phyloP scores from a whole-genome alignment of 805 yeast genomes.

The Barnettozyma californica region DNA sequence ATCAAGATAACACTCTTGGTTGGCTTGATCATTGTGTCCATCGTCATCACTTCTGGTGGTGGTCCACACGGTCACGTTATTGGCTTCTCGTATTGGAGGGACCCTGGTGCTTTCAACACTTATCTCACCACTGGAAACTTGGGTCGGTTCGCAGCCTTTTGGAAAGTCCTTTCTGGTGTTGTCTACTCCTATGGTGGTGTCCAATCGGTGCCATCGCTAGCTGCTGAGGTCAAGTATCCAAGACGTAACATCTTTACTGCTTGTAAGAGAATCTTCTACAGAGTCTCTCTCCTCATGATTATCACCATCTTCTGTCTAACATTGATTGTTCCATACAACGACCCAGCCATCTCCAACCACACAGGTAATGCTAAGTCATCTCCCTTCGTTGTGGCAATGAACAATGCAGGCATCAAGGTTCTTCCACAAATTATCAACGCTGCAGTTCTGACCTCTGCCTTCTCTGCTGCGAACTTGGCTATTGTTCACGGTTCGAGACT shows the following conservation, averaged over 20 bases:
- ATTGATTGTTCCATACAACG: slow-evolving; percentile 29
- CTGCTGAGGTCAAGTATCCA: slow-evolving; percentile 33
- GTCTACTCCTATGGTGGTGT: slow-evolving; percentile 35
- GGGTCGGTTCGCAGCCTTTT: slow-evolving; percentile 27
- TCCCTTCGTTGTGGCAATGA: slow-evolving; percentile 38
- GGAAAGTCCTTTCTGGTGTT: slow-evolving; percentile 33
- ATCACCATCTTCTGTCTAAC: slow-evolving; percentile 28
- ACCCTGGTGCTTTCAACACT: slow-evolving; percentile 12
- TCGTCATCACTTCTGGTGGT: slow-evolving; percentile 57
- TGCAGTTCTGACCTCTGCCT: slow-evolving; percentile 34
- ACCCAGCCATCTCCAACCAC: slow-evolving; percentile 24
- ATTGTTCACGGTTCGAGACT: slow-evolving; percentile 29
- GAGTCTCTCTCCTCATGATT: slow-evolving; percentile 28
- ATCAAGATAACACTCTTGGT: slow-evolving; percentile 56
- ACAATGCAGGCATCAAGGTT: slow-evolving; percentile 39
- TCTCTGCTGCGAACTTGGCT: slow-evolving; percentile 32
- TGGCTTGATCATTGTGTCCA: slow-evolving; percentile 51
- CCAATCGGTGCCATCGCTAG: slow-evolving; percentile 44
- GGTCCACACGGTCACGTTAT: slow-evolving; percentile 40
- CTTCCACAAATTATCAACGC: slow-evolving; percentile 35
- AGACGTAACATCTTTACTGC: slow-evolving; percentile 30
- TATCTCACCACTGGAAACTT: slow-evolving; percentile 16
- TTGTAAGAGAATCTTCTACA: slow-evolving; percentile 27
- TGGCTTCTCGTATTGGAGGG: slow-evolving; percentile 31
- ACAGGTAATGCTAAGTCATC: slow-evolving; percentile 30